Conservation (phyloP, 106 monocot genomes). For the Dendrobium officinale region DNA sequence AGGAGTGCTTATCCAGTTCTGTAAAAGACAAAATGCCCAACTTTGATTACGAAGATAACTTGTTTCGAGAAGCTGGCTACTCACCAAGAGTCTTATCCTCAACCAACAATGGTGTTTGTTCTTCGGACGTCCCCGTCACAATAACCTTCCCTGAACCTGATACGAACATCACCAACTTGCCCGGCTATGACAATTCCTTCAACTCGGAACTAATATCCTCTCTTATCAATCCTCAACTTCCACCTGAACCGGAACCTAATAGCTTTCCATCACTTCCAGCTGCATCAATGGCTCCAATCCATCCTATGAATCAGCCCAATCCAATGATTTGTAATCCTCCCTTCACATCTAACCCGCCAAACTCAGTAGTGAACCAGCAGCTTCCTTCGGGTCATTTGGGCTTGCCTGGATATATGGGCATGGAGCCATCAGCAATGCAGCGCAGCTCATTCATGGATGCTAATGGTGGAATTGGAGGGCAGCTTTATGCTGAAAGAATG, state of each 20-base stretch:
- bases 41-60: slow-evolving; percentile 43
- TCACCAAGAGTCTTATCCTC: slow-evolving; percentile 20
- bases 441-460: slow-evolving; percentile 21
- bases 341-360: not conserved
- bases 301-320: not conserved
- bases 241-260: slow-evolving; percentile 6
- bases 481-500: slow-evolving; percentile 1
- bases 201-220: slow-evolving; percentile 32
- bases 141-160: not conserved
- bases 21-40: slow-evolving; percentile 42
- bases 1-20: slow-evolving; percentile 59
- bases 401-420: not conserved
- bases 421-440: slow-evolving; percentile 1
- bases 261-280: not conserved
- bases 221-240: slow-evolving; percentile 23
- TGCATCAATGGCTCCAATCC: not conserved
- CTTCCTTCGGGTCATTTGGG: not conserved
- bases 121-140: not conserved
- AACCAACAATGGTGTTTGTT: not conserved
- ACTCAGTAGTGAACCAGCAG: slow-evolving; percentile 4
- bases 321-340: not conserved
- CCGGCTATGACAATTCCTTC: slow-evolving; percentile 12
- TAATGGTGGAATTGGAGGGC: not conserved
- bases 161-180: not conserved
- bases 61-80: slow-evolving; percentile 1